A percentile compares a stretch with the other conserved stretches of the same genome.
phyloP scores from a whole-genome alignment of 2,329 filamentous ascomycete species.

The Trichoderma brevicompactum region DNA sequence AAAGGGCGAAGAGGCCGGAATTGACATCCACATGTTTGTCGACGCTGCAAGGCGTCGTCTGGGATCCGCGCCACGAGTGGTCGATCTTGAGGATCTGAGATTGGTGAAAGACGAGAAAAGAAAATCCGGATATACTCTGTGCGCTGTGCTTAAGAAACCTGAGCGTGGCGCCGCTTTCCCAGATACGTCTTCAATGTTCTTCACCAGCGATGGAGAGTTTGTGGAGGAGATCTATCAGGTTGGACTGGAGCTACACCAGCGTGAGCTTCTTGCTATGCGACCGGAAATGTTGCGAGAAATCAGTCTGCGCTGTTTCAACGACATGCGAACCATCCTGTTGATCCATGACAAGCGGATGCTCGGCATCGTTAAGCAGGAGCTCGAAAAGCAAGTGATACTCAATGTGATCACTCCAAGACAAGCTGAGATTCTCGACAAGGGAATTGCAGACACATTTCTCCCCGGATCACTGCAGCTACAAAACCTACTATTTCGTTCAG shows the following conservation, averaged over 20 bases:
- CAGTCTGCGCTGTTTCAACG: constrained; percentile 46
- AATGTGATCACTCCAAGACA: constrained; percentile 38
- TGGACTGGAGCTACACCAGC: constrained; percentile 47
- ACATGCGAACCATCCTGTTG: constrained; percentile 47
- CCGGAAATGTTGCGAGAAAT: constrained; percentile 43
- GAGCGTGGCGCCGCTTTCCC: not conserved
- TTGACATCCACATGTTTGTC: constrained; percentile 48
- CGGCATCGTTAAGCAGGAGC: constrained; percentile 45
- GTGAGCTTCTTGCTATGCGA: constrained; percentile 41
- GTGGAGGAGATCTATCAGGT: constrained; percentile 45
- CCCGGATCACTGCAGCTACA: constrained; percentile 38
- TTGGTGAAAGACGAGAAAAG: constrained; percentile 37
- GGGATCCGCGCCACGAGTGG: constrained; percentile 41
- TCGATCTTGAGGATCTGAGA: constrained; percentile 42
- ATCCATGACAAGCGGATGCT: constrained; percentile 51
- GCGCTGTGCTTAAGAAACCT: constrained; percentile 34
- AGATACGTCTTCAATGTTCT: constrained; percentile 26
- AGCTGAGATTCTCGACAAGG: constrained; percentile 35
- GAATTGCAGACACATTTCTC: constrained; percentile 43
- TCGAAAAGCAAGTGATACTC: constrained; percentile 36
- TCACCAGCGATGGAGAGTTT: constrained; percentile 34
- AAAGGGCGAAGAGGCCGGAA: constrained; percentile 44
- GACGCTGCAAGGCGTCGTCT: constrained; percentile 37
- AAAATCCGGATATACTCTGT: constrained; percentile 39
- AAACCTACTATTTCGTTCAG: constrained; percentile 30